phyloP scores from a whole-genome alignment of 2,329 filamentous ascomycete genomes.

The Camillea tinctor region DNA sequence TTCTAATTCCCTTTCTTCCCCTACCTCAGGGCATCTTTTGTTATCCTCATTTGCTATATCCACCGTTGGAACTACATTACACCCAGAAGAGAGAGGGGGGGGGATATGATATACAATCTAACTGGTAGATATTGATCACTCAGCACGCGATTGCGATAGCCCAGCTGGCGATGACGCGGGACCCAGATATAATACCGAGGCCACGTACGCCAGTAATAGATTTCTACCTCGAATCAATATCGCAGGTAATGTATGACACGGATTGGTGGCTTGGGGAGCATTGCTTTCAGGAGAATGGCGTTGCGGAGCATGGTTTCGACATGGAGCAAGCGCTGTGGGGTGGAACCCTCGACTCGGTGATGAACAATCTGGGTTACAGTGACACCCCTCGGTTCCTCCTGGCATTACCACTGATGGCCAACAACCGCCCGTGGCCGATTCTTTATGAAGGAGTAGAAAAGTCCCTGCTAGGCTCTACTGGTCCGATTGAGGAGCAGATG shows the following conservation, averaged over 20 bases:
- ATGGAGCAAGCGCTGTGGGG: constrained; percentile 23
- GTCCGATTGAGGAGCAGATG: constrained; percentile 8
- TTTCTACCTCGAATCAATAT: not conserved
- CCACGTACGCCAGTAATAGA: too few relatives aligned
- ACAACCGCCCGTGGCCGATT: constrained; percentile 8
- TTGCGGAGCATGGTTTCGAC: constrained; percentile 14
- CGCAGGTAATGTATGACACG: constrained; percentile 1
- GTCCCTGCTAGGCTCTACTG: not conserved
- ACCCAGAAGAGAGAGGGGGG: too few relatives aligned
- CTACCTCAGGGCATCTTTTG: constrained; percentile 11
- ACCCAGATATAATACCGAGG: too few relatives aligned
- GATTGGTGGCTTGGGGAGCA: constrained; percentile 4
- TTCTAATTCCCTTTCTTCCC: not conserved
- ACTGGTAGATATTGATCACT: too few relatives aligned
- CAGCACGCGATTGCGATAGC: too few relatives aligned
- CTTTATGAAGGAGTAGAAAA: accelerated
- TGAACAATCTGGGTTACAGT: not conserved
- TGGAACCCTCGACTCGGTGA: not conserved
- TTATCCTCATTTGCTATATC: too few relatives aligned
- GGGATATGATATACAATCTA: too few relatives aligned
- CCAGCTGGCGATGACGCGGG: too few relatives aligned
- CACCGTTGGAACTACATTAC: too few relatives aligned
- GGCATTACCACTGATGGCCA: constrained; percentile 1
- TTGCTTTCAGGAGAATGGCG: not conserved
- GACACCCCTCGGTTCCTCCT: not conserved